phyloP scores from a whole-genome alignment of 305 asterid genomes.

The Fraxinus latifolia region DNA sequence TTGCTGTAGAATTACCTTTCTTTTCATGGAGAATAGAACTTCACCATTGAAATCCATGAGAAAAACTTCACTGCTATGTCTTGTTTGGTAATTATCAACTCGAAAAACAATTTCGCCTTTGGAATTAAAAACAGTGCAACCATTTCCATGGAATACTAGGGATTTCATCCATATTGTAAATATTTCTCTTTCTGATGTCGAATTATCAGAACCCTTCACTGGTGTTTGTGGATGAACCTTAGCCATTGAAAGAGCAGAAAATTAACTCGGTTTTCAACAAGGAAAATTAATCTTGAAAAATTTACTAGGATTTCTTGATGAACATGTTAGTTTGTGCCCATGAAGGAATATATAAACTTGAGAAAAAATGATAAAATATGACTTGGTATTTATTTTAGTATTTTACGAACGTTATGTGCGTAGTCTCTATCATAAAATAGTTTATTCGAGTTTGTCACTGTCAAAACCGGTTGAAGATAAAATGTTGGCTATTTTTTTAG shows the following conservation, averaged over 20 bases:
- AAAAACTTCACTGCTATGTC: slow-evolving; percentile 43
- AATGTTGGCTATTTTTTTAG: background rate
- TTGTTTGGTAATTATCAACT: slow-evolving; percentile 60
- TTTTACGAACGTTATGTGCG: background rate
- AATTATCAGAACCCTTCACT: slow-evolving; percentile 10
- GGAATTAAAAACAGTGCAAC: slow-evolving; percentile 58
- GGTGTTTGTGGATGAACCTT: slow-evolving; percentile 39
- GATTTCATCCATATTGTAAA: slow-evolving; percentile 81
- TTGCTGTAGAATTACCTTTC: slow-evolving; percentile 43
- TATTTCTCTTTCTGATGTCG: slow-evolving; percentile 45
- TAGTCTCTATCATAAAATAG: background rate
- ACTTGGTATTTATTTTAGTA: background rate
- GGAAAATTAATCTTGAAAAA: background rate
- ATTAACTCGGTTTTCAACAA: background rate
- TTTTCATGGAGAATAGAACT: slow-evolving; percentile 49
- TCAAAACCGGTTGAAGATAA: background rate
- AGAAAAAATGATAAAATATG: slow-evolving; percentile 6
- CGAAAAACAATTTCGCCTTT: slow-evolving; percentile 54
- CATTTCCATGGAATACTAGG: slow-evolving; percentile 59
- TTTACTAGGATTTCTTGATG: background rate
- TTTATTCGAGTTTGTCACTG: slow-evolving; percentile 12
- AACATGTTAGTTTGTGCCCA: background rate
- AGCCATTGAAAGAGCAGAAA: slow-evolving; percentile 29
- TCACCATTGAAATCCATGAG: slow-evolving; percentile 65
- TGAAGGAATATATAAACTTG: background rate